Evolutionary conservation across 257 asterid genomes (phyloP).

Genomic region (Asclepias syriaca): DNA sequence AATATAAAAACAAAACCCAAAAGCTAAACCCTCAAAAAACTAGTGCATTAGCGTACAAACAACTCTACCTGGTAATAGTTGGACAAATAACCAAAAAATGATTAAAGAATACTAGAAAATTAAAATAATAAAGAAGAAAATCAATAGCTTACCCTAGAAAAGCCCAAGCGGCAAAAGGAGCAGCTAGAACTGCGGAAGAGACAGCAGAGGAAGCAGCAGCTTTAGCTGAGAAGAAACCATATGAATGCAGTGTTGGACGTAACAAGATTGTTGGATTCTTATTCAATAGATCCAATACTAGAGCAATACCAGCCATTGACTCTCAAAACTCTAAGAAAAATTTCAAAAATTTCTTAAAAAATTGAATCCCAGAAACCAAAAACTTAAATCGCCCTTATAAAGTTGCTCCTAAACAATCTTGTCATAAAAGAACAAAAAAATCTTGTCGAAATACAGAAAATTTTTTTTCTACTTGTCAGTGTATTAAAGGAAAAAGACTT

Average conservation of each 20-base stretch:
- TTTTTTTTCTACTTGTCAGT: not conserved
- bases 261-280: constrained; percentile 46
- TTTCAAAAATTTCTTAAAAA: not conserved
- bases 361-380: constrained; percentile 15
- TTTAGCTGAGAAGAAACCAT: constrained; percentile 41
- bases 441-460: no score
- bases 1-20: no score
- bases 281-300: constrained; percentile 51
- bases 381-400: not conserved
- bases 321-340: not conserved
- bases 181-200: constrained; percentile 34
- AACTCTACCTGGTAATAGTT: not conserved
- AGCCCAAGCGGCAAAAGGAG: constrained; percentile 61
- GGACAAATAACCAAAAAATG: not conserved
- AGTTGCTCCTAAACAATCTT: not conserved
- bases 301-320: constrained; percentile 53
- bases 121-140: not conserved
- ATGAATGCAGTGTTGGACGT: constrained; percentile 39
- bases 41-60: no score
- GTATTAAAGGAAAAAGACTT: not conserved
- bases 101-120: not conserved
- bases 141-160: constrained; percentile 40
- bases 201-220: constrained; percentile 43
- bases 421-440: not conserved
- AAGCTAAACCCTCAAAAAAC: no score